A percentile compares a stretch with the other conserved stretches of the same genome.
Conservation (phyloP, 2,329 filamentous ascomycete species). For the Fusarium sp. region DNA sequence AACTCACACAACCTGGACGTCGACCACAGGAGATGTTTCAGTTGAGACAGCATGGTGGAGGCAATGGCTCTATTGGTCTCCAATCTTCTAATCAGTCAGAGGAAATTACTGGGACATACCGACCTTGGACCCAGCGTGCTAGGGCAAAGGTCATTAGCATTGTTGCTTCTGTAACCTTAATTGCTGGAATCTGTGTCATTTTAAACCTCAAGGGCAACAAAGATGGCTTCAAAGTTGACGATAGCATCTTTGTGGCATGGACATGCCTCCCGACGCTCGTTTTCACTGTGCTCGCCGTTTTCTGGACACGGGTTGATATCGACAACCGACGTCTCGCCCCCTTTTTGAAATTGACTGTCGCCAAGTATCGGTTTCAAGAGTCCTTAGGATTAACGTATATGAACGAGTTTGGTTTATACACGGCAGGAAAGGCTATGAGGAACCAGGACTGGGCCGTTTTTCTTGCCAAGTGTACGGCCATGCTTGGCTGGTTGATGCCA, state of each 20-base stretch:
- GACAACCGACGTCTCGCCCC: conserved; percentile 44
- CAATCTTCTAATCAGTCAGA: conserved; percentile 17
- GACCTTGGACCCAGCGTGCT: conserved; percentile 42
- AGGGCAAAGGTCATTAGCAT: conserved; percentile 30
- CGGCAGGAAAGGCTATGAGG: conserved; percentile 40
- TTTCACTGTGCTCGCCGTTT: conserved; percentile 33
- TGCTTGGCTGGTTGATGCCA: conserved; percentile 47
- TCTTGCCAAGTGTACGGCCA: conserved; percentile 39
- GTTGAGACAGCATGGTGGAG: conserved; percentile 40
- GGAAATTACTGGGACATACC: conserved; percentile 36
- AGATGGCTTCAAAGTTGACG: conserved; percentile 35
- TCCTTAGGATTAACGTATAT: conserved; percentile 45
- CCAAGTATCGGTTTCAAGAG: conserved; percentile 39
- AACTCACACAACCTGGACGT: conserved; percentile 38
- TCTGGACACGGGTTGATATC: conserved; percentile 44
- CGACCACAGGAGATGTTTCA: conserved; percentile 43
- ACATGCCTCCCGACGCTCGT: conserved; percentile 44
- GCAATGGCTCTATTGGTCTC: conserved; percentile 26
- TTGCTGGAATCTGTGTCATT: conserved; percentile 39
- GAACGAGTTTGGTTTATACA: conserved; percentile 45
- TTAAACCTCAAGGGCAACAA: conserved; percentile 34
- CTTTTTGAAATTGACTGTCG: conserved; percentile 40
- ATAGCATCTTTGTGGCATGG: conserved; percentile 41
- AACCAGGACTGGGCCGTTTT: conserved; percentile 46
- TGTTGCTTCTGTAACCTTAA: conserved; percentile 24